phyloP scores from a whole-genome alignment of 257 asterid genomes.

The Solanum neorickii region DNA sequence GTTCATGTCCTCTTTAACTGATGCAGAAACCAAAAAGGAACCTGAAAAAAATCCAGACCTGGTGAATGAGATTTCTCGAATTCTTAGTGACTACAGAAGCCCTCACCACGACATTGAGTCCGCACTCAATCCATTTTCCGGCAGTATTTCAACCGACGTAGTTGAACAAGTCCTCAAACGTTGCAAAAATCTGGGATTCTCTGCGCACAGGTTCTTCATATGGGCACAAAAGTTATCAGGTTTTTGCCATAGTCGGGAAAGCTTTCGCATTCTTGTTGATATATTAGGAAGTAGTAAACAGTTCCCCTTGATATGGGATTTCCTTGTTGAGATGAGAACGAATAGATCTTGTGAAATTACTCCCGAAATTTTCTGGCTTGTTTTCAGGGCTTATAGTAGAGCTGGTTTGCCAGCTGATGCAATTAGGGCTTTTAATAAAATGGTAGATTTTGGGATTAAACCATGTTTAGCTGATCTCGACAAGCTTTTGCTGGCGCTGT shows the following conservation, averaged over 20 bases:
- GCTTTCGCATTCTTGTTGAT: slow-evolving; percentile 61
- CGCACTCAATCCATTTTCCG: slow-evolving; percentile 54
- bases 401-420: slow-evolving; percentile 82
- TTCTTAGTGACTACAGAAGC: slow-evolving; percentile 68
- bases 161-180: slow-evolving; percentile 80
- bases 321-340: slow-evolving; percentile 43
- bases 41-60: slow-evolving; percentile 18
- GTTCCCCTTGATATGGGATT: slow-evolving; percentile 83
- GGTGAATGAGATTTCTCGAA: slow-evolving; percentile 64
- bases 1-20: slow-evolving; percentile 10
- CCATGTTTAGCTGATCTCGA: slow-evolving; percentile 62
- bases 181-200: slow-evolving; percentile 69
- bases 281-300: slow-evolving; percentile 71
- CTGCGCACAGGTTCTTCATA: slow-evolving; percentile 84
- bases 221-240: slow-evolving; percentile 66
- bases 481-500: slow-evolving; percentile 47
- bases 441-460: slow-evolving; percentile 63
- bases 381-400: slow-evolving; percentile 61
- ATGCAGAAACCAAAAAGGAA: background rate
- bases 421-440: slow-evolving; percentile 64
- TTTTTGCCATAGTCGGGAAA: slow-evolving; percentile 52
- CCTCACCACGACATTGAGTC: slow-evolving; percentile 84
- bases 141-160: slow-evolving; percentile 26
- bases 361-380: slow-evolving; percentile 49
- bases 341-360: slow-evolving; percentile 27